phyloP scores from a whole-genome alignment of 1,284 basidiomycete genomes.

The Cryptococcus jaspeensis region DNA sequence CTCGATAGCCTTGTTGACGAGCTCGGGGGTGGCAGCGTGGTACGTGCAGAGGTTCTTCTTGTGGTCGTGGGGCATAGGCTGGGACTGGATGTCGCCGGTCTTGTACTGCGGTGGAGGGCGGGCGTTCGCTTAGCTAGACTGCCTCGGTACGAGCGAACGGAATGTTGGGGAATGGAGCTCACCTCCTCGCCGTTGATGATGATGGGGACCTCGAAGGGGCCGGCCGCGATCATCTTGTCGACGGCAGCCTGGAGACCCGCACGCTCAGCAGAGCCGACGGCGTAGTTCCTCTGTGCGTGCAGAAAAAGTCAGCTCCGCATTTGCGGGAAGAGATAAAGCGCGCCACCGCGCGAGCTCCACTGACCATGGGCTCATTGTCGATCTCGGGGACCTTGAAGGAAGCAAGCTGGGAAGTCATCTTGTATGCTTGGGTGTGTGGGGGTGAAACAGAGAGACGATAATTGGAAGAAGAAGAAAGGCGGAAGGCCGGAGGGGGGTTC shows the following conservation, averaged over 20 bases:
- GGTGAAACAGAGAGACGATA: background rate
- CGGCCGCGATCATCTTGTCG: constrained; percentile 72
- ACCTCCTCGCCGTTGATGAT: constrained; percentile 89
- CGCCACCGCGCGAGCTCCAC: constrained; percentile 23
- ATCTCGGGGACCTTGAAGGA: constrained; percentile 76
- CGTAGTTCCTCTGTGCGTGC: constrained; percentile 57
- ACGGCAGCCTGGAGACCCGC: constrained; percentile 72
- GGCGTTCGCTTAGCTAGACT: background rate
- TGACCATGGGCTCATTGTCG: constrained; percentile 89
- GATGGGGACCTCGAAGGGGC: constrained; percentile 89
- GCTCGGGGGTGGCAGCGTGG: constrained; percentile 79
- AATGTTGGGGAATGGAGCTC: constrained; percentile 38
- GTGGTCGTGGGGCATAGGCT: constrained; percentile 81
- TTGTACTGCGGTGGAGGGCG: constrained; percentile 61
- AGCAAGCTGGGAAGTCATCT: constrained; percentile 60
- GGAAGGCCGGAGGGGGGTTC: background rate
- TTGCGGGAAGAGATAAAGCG: background rate
- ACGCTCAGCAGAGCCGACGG: constrained; percentile 76
- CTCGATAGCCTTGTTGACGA: constrained; percentile 77
- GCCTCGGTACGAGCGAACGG: too few relatives aligned
- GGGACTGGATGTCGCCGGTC: constrained; percentile 76
- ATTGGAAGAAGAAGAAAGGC: background rate
- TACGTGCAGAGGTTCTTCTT: constrained; percentile 77
- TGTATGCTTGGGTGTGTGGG: background rate
- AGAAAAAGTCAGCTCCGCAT: constrained; percentile 2